Evolutionary conservation across 805 yeast species (phyloP), one percentile per base, ranked within the genome.

Genomic region (Lachancea sp.): DNA sequence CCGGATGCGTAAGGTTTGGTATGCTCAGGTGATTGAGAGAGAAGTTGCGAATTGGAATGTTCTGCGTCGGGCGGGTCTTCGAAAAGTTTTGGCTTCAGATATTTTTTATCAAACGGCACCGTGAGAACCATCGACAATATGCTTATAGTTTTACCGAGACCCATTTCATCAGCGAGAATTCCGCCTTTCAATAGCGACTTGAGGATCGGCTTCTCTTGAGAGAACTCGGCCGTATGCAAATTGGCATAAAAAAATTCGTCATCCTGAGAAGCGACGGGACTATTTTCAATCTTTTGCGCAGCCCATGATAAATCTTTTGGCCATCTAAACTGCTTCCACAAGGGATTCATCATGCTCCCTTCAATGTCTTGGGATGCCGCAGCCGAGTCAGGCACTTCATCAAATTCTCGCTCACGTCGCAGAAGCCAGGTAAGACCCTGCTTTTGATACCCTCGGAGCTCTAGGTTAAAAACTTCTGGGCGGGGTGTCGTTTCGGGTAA

Each of bases 81-180:
- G 16, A n/a, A 4, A 9, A 19, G 37, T 25, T 34, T 36, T 13
- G 22, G n/a, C 2, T 46, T 31, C 9, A 34, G 5, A 30, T 42
- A 29, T 38, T 39, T 32, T 26, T 27, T 38, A 55, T 84, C 90
- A 38, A 54, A 60, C 0, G 88, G 85, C 9, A 74, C 80, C 0
- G 86, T 73, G 46, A 83, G 78, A 11, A 90, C 71, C 40, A 91
- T 65, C 0, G 96, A 75, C 42, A 88, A 64, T 0, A 95, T 79
- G 1, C 95, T 84, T 19, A 90, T 84, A 0, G 98, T 90, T 59
- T 90, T 90, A 36, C 98, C 98, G 8, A 90, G 70, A 0, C 98
- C 98, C 98, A 90, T 90, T 62, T 90, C 98, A 67, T 90, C 98
- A 0, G 97, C 95, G 13, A 90, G 67, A 17, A 90, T 85, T 2